Base-by-base conservation (phyloP, 306 rosid species). In the Citrullus amarus region DNA sequence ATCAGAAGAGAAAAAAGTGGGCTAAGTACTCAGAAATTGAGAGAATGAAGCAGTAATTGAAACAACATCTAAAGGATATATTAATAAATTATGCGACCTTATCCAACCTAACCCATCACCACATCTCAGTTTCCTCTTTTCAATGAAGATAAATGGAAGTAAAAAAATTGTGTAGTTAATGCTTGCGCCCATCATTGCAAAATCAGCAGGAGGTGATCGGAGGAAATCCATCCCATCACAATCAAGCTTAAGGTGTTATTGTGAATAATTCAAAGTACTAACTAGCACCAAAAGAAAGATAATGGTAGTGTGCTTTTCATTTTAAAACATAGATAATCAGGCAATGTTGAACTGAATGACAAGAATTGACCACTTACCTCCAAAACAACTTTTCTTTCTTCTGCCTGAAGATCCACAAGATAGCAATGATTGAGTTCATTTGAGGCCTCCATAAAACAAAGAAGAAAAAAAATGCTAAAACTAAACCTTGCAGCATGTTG, bases 351-450 rank as follows among this genome's bases (percentile, higher is more conserved):
- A 48, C 43, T 50, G 78, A 54, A 69, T 75, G 43, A 9, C 34
- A 56, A 20, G n/a, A 81, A 9, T 11, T 75, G 39, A 54, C 28
- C 17, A 20, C n/a, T 72, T 84, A 87, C 97, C 98, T 95, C 98
- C 86, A 95, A 87, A 85, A 95, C 82, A 50, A 85, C 87, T 84
- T 88, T 89, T 80, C 74, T 85, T 80, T 85, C 96, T 25, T 77
- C 85, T 69, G 90, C 92, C 97, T 95, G 88, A 44, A 85, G 78
- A 80, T 4, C 28, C 54, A 66, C 41, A 34, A 76, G 13, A 68
- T 7, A n/a, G 59, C 8, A 79, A 30, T 34, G 56, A 39, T 74
- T 55, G 56, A 10, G 57, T n/a, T 44, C 76, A 72, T 46, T 48
- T 46, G 77, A 72, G 22, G 59, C 59, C 13, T 72, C 77, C 77